Evolutionary conservation across 495 filamentous ascomycete species (phyloP), one percentile per base, ranked within the genome.

Genomic region (Neurospora sp.): DNA sequence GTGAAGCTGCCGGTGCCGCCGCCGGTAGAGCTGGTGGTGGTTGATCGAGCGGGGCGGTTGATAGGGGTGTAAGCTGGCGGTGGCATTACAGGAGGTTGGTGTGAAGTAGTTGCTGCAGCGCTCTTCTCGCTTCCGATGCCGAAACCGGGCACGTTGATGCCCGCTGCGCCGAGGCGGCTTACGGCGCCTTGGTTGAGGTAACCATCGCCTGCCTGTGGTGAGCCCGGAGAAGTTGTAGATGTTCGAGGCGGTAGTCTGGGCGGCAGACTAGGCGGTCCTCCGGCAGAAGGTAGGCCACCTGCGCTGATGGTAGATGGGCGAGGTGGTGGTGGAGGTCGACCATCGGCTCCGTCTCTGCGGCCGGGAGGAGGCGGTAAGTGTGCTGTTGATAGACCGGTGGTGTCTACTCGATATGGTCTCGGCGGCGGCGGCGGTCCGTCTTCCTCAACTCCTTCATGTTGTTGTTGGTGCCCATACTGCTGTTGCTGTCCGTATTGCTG

Each of bases 121-220:
- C 75, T 70, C 27, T 75, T 78, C 5, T 66, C 27, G 74, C 23
- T 14, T 14, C 90, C 90, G 74, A 97, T 96, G 18, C 92, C 92
- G 54, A 97, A 84, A 0, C 87, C 92, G 2, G 95, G 93, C 3
- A 98, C 93, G 0, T 90, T 92, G 59, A 97, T 86, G 4, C 95
- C 95, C 7, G 94, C 91, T 71, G 89, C 87, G 20, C 90, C 87
- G 8, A 98, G 85, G 31, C 93, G 86, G 42, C 83, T 84, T 41
- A 92, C 78, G 20, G 93, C 88, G 4, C 84, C 87, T 77, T 93
- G 91, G 73, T 95, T 94, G 35, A 95, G 77, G 54, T 79, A 86
- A 79, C 78, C 73, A 59, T 44, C 72, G 23, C 39, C 44, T 70
- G 69, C 72, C 73, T 48, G 76, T 73, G 70, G 54, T 76, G 81